Percentiles rank a stretch among this genome's conserved stretches.
Conservation (phyloP, 331 rosid genomes). For the Acacia concinna region DNA sequence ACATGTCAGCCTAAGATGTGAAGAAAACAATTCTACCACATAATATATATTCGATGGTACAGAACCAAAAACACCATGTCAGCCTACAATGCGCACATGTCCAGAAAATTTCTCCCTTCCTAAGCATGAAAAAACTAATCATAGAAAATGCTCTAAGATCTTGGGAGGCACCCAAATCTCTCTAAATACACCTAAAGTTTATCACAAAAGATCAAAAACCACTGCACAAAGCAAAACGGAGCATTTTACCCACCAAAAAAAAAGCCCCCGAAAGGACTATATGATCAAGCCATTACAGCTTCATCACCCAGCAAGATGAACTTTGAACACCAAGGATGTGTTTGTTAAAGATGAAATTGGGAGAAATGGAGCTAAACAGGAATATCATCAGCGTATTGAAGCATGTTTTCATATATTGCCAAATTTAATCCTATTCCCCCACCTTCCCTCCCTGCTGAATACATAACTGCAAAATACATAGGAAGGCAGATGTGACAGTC, state of each 20-base stretch:
- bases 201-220: not conserved
- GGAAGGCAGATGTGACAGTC: not conserved
- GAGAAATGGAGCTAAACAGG: not conserved
- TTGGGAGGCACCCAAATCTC: not conserved
- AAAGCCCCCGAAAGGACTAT: not conserved
- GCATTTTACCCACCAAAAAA: not conserved
- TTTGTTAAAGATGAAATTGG: not conserved
- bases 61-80: not conserved
- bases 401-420: not conserved
- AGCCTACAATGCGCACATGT: not conserved
- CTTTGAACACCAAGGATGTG: not conserved
- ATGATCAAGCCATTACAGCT: not conserved
- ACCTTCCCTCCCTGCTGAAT: not conserved
- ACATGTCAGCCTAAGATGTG: too few relatives aligned
- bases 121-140: not conserved
- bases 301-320: not conserved
- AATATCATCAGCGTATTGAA: not conserved
- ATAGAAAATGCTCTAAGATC: not conserved
- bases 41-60: not conserved
- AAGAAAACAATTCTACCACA: not conserved
- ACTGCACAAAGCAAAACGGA: not conserved
- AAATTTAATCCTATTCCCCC: not conserved
- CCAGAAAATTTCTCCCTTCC: not conserved
- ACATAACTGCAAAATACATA: not conserved
- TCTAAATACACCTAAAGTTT: not conserved